Conservation (phyloP, 1,284 basidiomycete genomes). For the Cutaneotrichosporon sp. region DNA sequence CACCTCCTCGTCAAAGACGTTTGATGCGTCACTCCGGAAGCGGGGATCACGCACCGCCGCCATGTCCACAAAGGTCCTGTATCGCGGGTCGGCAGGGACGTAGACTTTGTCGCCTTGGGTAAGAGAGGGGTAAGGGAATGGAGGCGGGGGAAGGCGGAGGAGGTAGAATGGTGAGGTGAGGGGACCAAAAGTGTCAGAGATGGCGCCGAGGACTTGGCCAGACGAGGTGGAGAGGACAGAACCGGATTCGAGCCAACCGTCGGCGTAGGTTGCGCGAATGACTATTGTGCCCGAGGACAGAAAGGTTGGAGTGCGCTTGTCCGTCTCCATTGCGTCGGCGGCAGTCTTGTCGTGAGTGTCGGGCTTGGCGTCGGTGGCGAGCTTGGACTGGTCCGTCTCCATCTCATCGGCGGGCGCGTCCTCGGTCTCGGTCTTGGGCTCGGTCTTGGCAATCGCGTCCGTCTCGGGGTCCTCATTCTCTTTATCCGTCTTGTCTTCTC, state of each 20-base stretch:
- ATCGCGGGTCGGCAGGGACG: slow-evolving; percentile 52
- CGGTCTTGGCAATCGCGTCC: background rate
- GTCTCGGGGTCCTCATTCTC: slow-evolving; percentile 1
- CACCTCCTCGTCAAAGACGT: slow-evolving; percentile 60
- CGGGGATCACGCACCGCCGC: slow-evolving; percentile 53
- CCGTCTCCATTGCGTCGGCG: background rate
- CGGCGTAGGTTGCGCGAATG: slow-evolving; percentile 46
- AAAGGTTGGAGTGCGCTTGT: slow-evolving; percentile 24
- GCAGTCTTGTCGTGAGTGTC: background rate
- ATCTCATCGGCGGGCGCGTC: background rate
- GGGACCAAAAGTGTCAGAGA: slow-evolving; percentile 60
- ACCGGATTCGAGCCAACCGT: slow-evolving; percentile 56
- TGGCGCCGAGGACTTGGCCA: slow-evolving; percentile 56
- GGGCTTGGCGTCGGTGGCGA: background rate
- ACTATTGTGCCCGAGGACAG: slow-evolving; percentile 53
- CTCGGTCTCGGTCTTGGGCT: background rate
- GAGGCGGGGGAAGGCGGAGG: slow-evolving; percentile 49
- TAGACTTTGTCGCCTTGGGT: slow-evolving; percentile 47
- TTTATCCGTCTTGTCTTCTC: background rate
- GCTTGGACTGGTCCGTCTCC: background rate
- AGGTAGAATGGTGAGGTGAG: slow-evolving; percentile 58
- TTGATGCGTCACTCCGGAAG: slow-evolving; percentile 58
- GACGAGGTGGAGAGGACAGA: slow-evolving; percentile 57
- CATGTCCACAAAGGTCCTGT: slow-evolving; percentile 56
- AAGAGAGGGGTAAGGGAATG: slow-evolving; percentile 45